Conservation (phyloP, 805 yeast species). For the Priceomyces melissophilus region DNA sequence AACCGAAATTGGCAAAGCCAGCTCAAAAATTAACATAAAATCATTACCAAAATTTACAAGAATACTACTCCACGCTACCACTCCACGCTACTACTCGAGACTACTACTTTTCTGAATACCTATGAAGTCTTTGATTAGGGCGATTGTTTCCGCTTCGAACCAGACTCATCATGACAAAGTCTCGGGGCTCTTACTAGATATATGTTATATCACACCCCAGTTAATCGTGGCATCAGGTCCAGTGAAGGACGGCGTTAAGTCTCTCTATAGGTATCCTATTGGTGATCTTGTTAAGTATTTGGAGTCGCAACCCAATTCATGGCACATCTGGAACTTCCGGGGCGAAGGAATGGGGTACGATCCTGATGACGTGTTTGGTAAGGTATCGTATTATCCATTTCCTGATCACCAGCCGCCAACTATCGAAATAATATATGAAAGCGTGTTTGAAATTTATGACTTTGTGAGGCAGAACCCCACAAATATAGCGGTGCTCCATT, state of each 20-base stretch:
- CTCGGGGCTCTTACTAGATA: slow-evolving; percentile 45
- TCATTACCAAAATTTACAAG: too few species aligned
- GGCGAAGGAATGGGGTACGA: slow-evolving; percentile 48
- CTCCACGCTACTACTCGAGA: too few species aligned
- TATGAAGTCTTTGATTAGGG: slow-evolving; percentile 15
- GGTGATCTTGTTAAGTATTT: slow-evolving; percentile 49
- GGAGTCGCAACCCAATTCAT: slow-evolving; percentile 46
- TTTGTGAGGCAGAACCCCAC: slow-evolving; percentile 32
- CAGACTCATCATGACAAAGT: slow-evolving; percentile 12
- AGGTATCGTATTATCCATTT: slow-evolving; percentile 51
- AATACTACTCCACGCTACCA: too few species aligned
- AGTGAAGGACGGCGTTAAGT: slow-evolving; percentile 39
- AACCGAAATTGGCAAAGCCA: too few species aligned
- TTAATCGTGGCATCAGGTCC: slow-evolving; percentile 80
- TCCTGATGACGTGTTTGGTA: slow-evolving; percentile 32
- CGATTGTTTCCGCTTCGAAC: slow-evolving; percentile 13
- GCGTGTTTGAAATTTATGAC: slow-evolving; percentile 43
- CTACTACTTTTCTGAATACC: too few species aligned
- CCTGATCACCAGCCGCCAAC: slow-evolving; percentile 80
- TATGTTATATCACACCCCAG: slow-evolving; percentile 62
- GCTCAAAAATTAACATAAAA: too few species aligned
- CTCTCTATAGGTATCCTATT: slow-evolving; percentile 51
- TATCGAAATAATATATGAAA: slow-evolving; percentile 44
- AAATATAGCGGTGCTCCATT: slow-evolving; percentile 71
- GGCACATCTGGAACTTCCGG: slow-evolving; percentile 76